phyloP scores from a whole-genome alignment of 2,329 filamentous ascomycete species.

The Mariannaea elegans region DNA sequence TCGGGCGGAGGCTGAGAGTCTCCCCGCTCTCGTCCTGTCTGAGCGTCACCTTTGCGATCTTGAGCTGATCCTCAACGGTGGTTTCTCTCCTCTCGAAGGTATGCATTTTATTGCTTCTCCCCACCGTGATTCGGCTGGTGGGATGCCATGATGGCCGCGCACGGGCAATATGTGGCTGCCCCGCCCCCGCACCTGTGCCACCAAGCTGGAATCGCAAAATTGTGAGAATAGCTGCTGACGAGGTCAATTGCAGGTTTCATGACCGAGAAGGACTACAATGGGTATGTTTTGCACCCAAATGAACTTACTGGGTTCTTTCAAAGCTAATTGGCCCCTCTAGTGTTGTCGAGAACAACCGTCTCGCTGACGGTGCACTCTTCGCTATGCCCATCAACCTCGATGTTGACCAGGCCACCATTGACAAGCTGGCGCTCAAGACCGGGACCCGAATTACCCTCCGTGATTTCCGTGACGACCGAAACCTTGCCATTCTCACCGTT shows the following conservation, averaged over 20 bases:
- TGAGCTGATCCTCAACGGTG: slow-evolving; percentile 95
- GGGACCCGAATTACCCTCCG: slow-evolving; percentile 87
- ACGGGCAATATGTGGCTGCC: slow-evolving; percentile 15
- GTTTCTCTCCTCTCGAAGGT: slow-evolving; percentile 98
- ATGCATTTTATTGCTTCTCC: slow-evolving; percentile 26
- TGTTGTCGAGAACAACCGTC: slow-evolving; percentile 87
- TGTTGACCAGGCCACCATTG: slow-evolving; percentile 77
- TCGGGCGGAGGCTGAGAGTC: slow-evolving; percentile 81
- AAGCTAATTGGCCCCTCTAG: slow-evolving; percentile 57
- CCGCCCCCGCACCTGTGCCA: slow-evolving; percentile 37
- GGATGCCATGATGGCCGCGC: slow-evolving; percentile 22
- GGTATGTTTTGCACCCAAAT: slow-evolving; percentile 61
- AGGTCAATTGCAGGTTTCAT: slow-evolving; percentile 77
- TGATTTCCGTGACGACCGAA: slow-evolving; percentile 95
- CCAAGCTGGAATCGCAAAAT: slow-evolving; percentile 12
- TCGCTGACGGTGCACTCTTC: slow-evolving; percentile 90
- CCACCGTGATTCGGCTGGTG: slow-evolving; percentile 27
- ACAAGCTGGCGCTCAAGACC: slow-evolving; percentile 78
- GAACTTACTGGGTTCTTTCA: background rate
- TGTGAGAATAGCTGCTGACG: slow-evolving; percentile 25
- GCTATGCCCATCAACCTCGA: slow-evolving; percentile 97
- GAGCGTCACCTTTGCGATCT: slow-evolving; percentile 98
- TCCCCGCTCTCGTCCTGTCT: slow-evolving; percentile 84
- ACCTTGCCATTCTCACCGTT: slow-evolving; percentile 93
- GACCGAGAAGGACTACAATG: slow-evolving; percentile 96